These are phyloP conservation scores for Wickerhamiella azyma DNA, from an alignment of 805 yeast species.

Conservation along the genomic window DNA sequence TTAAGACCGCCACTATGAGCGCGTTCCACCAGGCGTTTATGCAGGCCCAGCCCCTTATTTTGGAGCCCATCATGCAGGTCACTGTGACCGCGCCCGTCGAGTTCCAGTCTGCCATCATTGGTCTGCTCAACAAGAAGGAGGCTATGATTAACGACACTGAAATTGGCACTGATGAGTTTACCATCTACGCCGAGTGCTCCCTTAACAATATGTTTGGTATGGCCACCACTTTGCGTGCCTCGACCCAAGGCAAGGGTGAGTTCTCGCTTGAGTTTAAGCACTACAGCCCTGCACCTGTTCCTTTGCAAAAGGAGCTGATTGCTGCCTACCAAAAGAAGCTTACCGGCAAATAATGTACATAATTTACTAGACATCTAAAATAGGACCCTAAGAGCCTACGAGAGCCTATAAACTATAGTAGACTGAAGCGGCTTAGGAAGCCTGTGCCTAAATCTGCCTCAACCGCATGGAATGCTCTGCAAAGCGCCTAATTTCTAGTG, in stretches of 20 bases:
- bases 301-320: conserved; percentile 77
- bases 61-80: conserved; percentile 94
- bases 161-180: conserved; percentile 86
- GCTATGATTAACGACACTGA: conserved; percentile 92
- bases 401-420: no score
- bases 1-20: conserved; percentile 79
- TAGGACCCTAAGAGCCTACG: neutral
- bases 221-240: conserved; percentile 88
- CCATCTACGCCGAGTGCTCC: conserved; percentile 90
- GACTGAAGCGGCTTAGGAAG: no score
- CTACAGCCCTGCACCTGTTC: conserved; percentile 82
- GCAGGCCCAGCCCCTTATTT: conserved; percentile 69
- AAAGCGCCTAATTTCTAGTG: conserved; percentile 3
- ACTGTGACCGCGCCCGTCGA: conserved; percentile 90
- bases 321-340: conserved; percentile 59
- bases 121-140: conserved; percentile 77
- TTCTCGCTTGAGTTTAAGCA: conserved; percentile 88
- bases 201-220: conserved; percentile 92
- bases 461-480: conserved; percentile 1
- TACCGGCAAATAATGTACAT: conserved; percentile 24
- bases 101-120: conserved; percentile 88
- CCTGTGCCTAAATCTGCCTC: neutral
- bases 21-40: conserved; percentile 89
- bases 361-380: neutral
- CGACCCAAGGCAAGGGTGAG: conserved; percentile 98